Percentiles rank a stretch among this genome's conserved stretches.
These are phyloP conservation scores for Brettanomyces sp. DNA, from an alignment of 805 yeast genomes.

Conservation along the genomic window DNA sequence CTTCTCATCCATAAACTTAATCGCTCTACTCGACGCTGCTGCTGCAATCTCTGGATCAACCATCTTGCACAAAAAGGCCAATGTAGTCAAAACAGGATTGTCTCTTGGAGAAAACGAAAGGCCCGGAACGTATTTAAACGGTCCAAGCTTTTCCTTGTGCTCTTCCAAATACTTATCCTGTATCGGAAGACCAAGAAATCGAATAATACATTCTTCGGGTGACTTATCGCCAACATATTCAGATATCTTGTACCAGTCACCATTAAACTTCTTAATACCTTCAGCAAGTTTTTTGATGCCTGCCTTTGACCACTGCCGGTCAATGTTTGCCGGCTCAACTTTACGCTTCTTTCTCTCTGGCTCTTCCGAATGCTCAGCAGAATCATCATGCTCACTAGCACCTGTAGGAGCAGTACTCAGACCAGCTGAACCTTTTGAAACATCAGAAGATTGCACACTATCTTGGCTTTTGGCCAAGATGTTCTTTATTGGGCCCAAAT, in stretches of 20 bases:
- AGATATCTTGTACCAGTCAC: slow-evolving; percentile 77
- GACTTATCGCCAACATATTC: slow-evolving; percentile 57
- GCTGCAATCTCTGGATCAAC: slow-evolving; percentile 82
- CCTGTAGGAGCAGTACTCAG: background rate
- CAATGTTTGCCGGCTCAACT: slow-evolving; percentile 26
- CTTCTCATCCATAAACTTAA: slow-evolving; percentile 37
- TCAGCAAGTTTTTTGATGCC: slow-evolving; percentile 53
- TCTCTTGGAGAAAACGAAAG: slow-evolving; percentile 80
- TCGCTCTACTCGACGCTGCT: slow-evolving; percentile 66
- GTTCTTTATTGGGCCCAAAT: slow-evolving; percentile 20
- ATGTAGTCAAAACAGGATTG: slow-evolving; percentile 89
- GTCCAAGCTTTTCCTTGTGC: slow-evolving; percentile 44
- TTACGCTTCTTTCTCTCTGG: slow-evolving; percentile 15
- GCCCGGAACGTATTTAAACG: slow-evolving; percentile 73
- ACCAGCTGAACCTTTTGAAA: slow-evolving; percentile 1
- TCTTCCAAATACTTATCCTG: slow-evolving; percentile 63
- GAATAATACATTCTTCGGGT: slow-evolving; percentile 69
- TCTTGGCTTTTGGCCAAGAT: background rate
- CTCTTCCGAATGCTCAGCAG: slow-evolving; percentile 5
- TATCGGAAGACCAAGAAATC: slow-evolving; percentile 71
- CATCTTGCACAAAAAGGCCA: slow-evolving; percentile 75
- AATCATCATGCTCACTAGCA: background rate
- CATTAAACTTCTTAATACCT: slow-evolving; percentile 51
- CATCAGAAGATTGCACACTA: background rate
- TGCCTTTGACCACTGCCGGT: slow-evolving; percentile 54